Evolutionary conservation across 495 filamentous ascomycete species (phyloP), one percentile per base, ranked within the genome.

Genomic region (Cercophora sp.): DNA sequence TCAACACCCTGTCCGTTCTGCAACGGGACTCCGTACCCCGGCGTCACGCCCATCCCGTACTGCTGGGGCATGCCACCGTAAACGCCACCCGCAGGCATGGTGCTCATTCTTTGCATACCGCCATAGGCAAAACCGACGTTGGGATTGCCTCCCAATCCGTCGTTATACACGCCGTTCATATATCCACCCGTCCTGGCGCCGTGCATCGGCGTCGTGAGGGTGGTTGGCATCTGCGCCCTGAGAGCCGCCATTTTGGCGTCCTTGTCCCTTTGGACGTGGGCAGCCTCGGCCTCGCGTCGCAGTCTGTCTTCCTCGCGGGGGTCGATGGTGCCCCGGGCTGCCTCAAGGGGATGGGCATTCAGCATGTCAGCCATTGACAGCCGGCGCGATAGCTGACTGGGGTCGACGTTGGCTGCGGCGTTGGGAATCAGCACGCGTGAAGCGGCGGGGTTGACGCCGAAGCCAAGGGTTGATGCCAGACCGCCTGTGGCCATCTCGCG

Each of bases 291-390:
- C 51, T 71, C 68, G 9, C 58, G 48, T 11, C 64, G 52, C 23
- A 71, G 54, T 8, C 72, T 66, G 24, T 72, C 54, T 26, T 55
- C 61, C 20, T 70, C 59, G 2, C 68, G 56, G 2, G 67, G 71
- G 35, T 66, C 71, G 36, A 61, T 53, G 8, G 24, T 27, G 44
- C 51, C 49, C 19, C 44, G 71, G 65, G 44, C 71, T 54, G 6
- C 76, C 1, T 62, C 60, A 18, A 57, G 47, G 16, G 57, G 84
- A 62, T 85, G 79, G n/a, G 72, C 68, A 54, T 49, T 56, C 13
- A 71, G 65, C 5, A 93, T 70, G 59, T 89, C 80, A 1, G 85
- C 82, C 82, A 91, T 85, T 63, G 84, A 88, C 32, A 80, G 68
- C 40, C 76, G 73, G 6, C 67, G 65, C 8, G 65, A 55, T 24